These are phyloP conservation scores for Macrophomina phaseolina DNA, from an alignment of 2,329 filamentous ascomycete species.

Conservation along the genomic window DNA sequence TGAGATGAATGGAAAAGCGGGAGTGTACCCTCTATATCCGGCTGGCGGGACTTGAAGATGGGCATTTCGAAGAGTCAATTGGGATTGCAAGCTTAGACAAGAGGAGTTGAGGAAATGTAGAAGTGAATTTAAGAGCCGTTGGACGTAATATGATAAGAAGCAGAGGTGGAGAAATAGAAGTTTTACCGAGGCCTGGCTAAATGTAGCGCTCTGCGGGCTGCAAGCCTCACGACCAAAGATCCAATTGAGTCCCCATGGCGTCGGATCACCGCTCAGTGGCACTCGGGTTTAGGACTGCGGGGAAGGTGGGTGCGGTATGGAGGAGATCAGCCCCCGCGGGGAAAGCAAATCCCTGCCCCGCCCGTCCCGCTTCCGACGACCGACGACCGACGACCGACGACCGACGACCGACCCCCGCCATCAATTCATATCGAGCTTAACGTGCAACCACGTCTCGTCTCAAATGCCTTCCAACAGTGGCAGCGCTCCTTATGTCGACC, in stretches of 20 bases:
- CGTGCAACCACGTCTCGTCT: neutral
- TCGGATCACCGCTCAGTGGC: neutral
- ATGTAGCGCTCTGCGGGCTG: neutral
- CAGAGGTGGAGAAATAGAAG: slow-evolving; percentile 8
- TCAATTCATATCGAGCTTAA: too few relatives aligned
- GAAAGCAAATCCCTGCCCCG: neutral
- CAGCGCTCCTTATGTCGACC: neutral
- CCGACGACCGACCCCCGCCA: neutral
- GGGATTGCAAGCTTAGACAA: neutral
- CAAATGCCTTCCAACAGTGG: neutral
- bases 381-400: neutral
- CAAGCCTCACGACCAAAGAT: neutral
- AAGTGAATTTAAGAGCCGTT: too few relatives aligned
- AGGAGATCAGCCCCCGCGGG: neutral
- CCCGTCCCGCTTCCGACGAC: neutral
- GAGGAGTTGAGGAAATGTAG: neutral
- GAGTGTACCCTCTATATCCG: slow-evolving; percentile 47
- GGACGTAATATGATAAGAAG: neutral
- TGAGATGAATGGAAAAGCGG: too few relatives aligned
- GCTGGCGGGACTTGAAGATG: slow-evolving; percentile 51
- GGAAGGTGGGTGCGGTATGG: neutral
- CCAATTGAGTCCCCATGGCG: neutral
- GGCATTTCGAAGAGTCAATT: slow-evolving; percentile 37
- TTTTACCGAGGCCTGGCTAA: slow-evolving; percentile 1
- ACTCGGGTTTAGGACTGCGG: neutral